phyloP scores from a whole-genome alignment of 108 stramenopile species.

The Nannochloropsis gaditana region DNA sequence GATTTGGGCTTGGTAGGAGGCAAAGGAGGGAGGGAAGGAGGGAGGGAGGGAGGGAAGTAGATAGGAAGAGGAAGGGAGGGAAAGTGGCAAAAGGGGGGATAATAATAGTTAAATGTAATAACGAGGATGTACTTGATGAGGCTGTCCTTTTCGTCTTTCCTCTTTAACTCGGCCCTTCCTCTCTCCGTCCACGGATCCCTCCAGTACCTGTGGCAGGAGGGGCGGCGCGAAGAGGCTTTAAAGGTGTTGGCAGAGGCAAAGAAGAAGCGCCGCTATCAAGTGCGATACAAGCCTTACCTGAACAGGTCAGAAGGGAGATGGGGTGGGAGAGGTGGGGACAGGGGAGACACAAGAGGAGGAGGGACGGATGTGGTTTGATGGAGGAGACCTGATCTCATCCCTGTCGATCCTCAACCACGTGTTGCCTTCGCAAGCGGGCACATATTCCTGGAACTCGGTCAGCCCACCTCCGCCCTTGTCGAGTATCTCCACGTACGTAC shows the following conservation, averaged over 20 bases:
- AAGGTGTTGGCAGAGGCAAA: background rate
- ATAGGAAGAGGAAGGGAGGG: background rate
- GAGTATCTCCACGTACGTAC: background rate
- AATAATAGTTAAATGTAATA: no score
- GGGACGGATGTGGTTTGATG: background rate
- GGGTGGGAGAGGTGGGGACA: background rate
- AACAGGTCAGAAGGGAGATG: background rate
- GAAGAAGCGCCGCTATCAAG: background rate
- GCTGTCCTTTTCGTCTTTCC: no score
- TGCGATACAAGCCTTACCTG: background rate
- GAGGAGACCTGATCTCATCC: no score
- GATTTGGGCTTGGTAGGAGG: background rate
- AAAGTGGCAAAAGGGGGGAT: background rate
- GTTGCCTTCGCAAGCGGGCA: background rate
- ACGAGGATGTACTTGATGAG: no score
- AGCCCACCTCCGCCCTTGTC: background rate
- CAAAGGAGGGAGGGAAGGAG: background rate
- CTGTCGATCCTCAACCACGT: no score
- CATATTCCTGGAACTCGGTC: background rate
- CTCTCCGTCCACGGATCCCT: background rate
- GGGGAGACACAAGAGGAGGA: background rate
- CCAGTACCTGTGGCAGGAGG: slow-evolving; percentile 3
- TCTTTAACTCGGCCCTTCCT: background rate
- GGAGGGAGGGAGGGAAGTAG: background rate
- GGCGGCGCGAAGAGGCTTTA: background rate